Conservation (phyloP, 2,329 filamentous ascomycete species). For the Hypoxylon sp. region DNA sequence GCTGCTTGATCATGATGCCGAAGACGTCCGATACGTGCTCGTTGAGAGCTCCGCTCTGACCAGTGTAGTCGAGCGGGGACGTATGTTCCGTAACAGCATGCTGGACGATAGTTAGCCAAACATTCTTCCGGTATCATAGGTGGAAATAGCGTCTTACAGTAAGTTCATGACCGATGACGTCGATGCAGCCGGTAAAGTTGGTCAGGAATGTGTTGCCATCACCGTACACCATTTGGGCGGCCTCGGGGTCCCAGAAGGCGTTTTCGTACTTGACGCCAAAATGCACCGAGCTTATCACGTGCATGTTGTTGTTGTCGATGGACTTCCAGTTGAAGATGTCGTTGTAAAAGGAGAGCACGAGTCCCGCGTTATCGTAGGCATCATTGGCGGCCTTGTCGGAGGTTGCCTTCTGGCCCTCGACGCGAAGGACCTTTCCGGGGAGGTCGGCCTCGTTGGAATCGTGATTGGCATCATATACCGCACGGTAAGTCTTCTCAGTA, state of each 20-base stretch:
- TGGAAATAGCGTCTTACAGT: constrained; percentile 49
- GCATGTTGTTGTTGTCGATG: constrained; percentile 63
- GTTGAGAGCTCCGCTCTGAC: constrained; percentile 66
- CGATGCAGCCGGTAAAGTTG: constrained; percentile 64
- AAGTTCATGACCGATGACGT: constrained; percentile 69
- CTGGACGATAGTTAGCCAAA: constrained; percentile 24
- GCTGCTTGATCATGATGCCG: constrained; percentile 69
- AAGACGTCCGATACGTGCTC: constrained; percentile 69
- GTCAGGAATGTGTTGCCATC: constrained; percentile 65
- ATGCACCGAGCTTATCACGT: constrained; percentile 65
- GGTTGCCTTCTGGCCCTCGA: constrained; percentile 56
- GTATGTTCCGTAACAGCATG: constrained; percentile 66
- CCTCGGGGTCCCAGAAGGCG: constrained; percentile 65
- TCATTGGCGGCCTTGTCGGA: constrained; percentile 60
- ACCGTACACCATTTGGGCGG: constrained; percentile 66
- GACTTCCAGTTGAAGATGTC: constrained; percentile 63
- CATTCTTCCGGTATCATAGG: neutral
- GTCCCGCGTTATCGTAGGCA: constrained; percentile 63
- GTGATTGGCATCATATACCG: constrained; percentile 59
- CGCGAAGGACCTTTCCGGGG: constrained; percentile 57
- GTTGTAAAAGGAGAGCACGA: constrained; percentile 63
- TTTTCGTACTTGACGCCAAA: constrained; percentile 64
- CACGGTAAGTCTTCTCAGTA: constrained; percentile 53
- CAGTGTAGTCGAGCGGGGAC: constrained; percentile 62
- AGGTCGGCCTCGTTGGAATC: constrained; percentile 53